Conservation (phyloP, 2,329 filamentous ascomycete species). For the Ceratocystiopsis sp. region DNA sequence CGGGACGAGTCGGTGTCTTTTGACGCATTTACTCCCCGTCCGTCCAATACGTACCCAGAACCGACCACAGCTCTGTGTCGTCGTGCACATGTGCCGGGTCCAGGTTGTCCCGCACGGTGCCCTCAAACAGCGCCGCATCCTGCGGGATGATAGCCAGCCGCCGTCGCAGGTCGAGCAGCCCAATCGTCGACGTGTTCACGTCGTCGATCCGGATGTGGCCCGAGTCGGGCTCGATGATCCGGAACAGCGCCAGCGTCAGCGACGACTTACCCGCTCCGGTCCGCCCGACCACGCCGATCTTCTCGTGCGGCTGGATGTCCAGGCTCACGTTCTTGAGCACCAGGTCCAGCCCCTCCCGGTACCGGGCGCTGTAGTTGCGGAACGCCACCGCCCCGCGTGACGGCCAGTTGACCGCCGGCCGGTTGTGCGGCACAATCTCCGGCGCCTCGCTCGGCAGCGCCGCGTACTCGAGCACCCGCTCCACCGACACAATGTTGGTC, state of each 20-base stretch:
- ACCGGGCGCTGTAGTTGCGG: constrained; percentile 85
- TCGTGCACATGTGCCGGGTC: constrained; percentile 91
- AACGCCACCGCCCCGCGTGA: constrained; percentile 77
- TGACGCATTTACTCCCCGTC: too few species aligned
- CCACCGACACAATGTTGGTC: constrained; percentile 98
- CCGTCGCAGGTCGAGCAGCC: constrained; percentile 71
- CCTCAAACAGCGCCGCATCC: constrained; percentile 76
- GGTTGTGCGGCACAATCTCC: constrained; percentile 75
- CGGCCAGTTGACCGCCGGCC: constrained; percentile 84
- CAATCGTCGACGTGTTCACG: constrained; percentile 79
- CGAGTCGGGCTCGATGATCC: constrained; percentile 75
- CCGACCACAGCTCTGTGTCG: constrained; percentile 94
- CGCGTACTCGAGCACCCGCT: constrained; percentile 93
- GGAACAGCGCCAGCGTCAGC: constrained; percentile 79
- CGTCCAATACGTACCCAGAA: constrained; percentile 49
- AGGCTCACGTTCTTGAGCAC: constrained; percentile 87
- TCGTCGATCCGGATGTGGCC: constrained; percentile 81
- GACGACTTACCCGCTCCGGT: constrained; percentile 95
- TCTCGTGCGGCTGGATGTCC: constrained; percentile 89
- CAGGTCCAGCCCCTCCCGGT: constrained; percentile 74
- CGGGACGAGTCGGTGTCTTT: too few species aligned
- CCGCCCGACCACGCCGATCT: constrained; percentile 91
- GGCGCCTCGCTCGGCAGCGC: constrained; percentile 81
- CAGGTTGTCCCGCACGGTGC: constrained; percentile 69
- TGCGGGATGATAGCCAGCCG: constrained; percentile 94